Evolutionary conservation across 2,329 filamentous ascomycete species (phyloP).

Genomic region (Bisporella sp.): DNA sequence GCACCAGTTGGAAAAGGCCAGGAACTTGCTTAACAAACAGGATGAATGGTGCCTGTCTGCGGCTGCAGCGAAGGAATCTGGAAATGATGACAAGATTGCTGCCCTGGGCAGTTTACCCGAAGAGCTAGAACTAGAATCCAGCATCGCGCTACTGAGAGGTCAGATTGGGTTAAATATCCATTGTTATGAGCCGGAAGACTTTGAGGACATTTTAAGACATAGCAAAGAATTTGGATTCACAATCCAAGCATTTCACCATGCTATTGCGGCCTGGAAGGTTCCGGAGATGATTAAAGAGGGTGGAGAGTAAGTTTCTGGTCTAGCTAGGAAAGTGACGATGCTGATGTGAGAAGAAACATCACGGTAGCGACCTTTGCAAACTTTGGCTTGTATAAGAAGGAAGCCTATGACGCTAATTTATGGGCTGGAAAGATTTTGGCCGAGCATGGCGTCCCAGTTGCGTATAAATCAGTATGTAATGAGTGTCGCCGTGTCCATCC

Average conservation of each 20-base stretch:
- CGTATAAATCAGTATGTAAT: slow-evolving; percentile 33
- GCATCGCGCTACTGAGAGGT: slow-evolving; percentile 34
- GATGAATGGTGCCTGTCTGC: slow-evolving; percentile 28
- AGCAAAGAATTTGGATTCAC: slow-evolving; percentile 36
- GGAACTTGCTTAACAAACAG: slow-evolving; percentile 30
- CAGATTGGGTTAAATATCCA: slow-evolving; percentile 36
- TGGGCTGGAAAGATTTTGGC: slow-evolving; percentile 34
- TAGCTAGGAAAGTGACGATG: neutral
- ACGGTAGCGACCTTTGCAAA: slow-evolving; percentile 38
- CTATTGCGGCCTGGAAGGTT: slow-evolving; percentile 33
- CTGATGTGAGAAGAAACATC: slow-evolving; percentile 26
- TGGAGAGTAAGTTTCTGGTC: slow-evolving; percentile 25
- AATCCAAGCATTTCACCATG: slow-evolving; percentile 36
- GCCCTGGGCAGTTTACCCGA: slow-evolving; percentile 23
- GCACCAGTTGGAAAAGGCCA: slow-evolving; percentile 32
- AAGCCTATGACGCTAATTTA: slow-evolving; percentile 34
- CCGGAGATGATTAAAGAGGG: slow-evolving; percentile 33
- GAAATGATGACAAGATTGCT: slow-evolving; percentile 15
- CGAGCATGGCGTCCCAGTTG: slow-evolving; percentile 34
- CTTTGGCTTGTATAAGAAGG: slow-evolving; percentile 35
- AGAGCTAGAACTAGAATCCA: slow-evolving; percentile 34
- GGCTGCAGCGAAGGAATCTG: slow-evolving; percentile 12
- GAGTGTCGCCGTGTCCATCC: neutral
- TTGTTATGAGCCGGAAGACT: slow-evolving; percentile 37
- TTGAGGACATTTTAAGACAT: slow-evolving; percentile 36